Evolutionary conservation across 139 green algal species (phyloP), one percentile per base, ranked within the genome.

Genomic region (Edaphochlamys debaryana): DNA sequence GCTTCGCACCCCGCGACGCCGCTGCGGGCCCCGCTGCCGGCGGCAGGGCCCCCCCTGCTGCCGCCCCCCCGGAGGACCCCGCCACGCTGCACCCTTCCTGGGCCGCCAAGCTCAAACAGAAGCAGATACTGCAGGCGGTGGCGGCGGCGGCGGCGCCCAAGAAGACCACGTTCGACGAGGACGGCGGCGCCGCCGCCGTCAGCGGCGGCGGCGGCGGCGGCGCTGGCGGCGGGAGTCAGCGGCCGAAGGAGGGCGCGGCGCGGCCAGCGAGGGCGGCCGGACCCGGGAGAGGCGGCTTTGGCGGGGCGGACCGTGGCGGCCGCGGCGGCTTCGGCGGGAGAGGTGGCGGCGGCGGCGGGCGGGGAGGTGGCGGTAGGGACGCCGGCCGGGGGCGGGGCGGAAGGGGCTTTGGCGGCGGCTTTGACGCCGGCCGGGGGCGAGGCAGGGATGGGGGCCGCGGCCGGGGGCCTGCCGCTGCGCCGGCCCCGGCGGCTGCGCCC

Each of bases 21-120:
- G n/a, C 1, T 30, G 20, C 6, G 40, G 69, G 41, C 25, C 58
- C 36, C 36, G 79, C 25, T 54, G 63, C 32, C 4, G 54, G 56
- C 29, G 67, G 66, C n/a, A 41, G 58, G 6, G 68, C 22, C 37
- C 67, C 29, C 0, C 27, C n/a, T 34, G 41, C 36, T 32, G 42
- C 54, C 8, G 30, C 52, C 5, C n/a, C 78, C 27, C 74, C 54
- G 42, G 63, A 25, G 72, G 54, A 25, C 4, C 36, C 23, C 5
- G 75, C 87, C 69, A 22, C 79, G 77, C 67, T 94, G 67, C 91
- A 94, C 69, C 91, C 90, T 11, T 93, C 88, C 13, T 94, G 91
- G 91, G 87, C 78, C 32, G 91, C 91, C 17, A 92, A 92, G 81
- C 79, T 86, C 80, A 52, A 70, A 23, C 89, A 93, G 74, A 85